These are phyloP conservation scores for Anthoceros angustus DNA, from an alignment of 225 moss, liverwort and hornwort species.

Conservation along the genomic window DNA sequence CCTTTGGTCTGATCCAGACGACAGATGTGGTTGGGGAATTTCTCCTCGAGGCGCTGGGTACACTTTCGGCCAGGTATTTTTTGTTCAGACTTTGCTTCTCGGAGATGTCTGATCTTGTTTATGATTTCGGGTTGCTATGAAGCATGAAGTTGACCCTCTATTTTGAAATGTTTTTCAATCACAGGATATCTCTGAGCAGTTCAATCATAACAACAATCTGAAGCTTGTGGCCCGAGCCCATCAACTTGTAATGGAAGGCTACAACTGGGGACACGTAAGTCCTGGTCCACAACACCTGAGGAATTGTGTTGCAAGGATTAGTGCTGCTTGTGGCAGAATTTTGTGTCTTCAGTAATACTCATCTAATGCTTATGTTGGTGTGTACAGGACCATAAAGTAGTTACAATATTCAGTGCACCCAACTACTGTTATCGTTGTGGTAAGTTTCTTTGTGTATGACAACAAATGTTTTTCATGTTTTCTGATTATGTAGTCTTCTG, in stretches of 20 bases:
- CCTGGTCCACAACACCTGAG: no score
- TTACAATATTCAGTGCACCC: conserved; percentile 9
- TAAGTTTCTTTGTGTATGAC: neutral
- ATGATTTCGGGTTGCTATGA: neutral
- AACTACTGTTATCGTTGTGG: conserved; percentile 10
- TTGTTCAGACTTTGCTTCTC: neutral
- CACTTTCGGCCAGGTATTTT: conserved; percentile 5
- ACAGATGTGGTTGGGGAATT: conserved; percentile 9
- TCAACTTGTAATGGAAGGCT: conserved; percentile 10
- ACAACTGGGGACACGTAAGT: conserved; percentile 8
- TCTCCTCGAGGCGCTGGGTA: conserved; percentile 10
- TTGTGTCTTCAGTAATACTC: neutral
- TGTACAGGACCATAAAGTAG: conserved; percentile 8
- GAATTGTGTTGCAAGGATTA: no score
- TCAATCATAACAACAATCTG: conserved; percentile 10
- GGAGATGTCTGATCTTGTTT: no score
- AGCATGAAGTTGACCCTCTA: neutral
- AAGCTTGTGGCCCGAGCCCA: conserved; percentile 8
- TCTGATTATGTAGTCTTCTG: no score
- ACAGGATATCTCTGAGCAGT: conserved; percentile 9
- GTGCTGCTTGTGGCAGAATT: neutral
- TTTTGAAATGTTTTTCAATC: neutral
- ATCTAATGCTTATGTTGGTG: neutral
- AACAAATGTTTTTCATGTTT: neutral
- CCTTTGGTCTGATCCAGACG: conserved; percentile 10